A percentile compares a stretch with the other conserved stretches of the same genome.
phyloP scores from a whole-genome alignment of 176 grass and related monocot genomes.

The Dactylis glomerata region DNA sequence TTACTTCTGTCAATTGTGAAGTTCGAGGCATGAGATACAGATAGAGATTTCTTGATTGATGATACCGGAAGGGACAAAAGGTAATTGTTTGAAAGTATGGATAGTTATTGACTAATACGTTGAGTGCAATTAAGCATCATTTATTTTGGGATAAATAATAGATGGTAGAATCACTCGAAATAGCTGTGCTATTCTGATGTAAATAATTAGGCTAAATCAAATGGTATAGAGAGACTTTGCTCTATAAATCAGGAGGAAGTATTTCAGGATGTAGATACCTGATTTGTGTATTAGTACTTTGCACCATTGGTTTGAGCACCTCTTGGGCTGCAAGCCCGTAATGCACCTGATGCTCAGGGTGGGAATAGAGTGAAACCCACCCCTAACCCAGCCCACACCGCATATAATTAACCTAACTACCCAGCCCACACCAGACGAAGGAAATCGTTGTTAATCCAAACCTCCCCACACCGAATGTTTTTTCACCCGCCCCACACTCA shows the following conservation, averaged over 20 bases:
- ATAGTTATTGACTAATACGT: neutral
- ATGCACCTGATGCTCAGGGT: too few relatives aligned
- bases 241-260: neutral
- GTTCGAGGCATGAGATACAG: neutral
- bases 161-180: neutral
- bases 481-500: too few relatives aligned
- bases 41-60: neutral
- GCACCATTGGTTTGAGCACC: neutral
- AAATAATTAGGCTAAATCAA: neutral
- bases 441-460: too few relatives aligned
- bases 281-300: neutral
- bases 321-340: neutral
- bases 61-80: neutral
- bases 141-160: neutral
- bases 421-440: too few relatives aligned
- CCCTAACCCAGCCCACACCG: too few relatives aligned
- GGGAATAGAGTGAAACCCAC: too few relatives aligned
- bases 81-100: neutral
- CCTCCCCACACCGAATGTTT: too few relatives aligned
- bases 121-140: neutral
- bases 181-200: neutral
- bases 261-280: neutral
- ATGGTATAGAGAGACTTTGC: neutral
- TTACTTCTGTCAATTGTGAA: neutral
- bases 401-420: too few relatives aligned